phyloP scores from a whole-genome alignment of 1,139 yeast genomes.

The Taiozyma sp. region DNA sequence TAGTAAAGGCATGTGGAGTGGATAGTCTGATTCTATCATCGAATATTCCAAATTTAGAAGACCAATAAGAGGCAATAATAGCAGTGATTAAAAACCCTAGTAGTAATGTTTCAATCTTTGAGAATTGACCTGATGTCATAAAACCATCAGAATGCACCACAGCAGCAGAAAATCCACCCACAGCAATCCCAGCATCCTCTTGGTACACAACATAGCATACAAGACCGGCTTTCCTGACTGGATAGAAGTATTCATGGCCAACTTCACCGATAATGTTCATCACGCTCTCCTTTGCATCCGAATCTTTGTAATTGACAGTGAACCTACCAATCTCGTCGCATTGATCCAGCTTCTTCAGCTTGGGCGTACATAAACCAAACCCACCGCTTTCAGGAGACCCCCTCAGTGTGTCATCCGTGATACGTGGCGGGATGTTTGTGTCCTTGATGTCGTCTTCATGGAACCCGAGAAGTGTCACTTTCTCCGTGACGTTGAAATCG shows the following conservation, averaged over 20 bases:
- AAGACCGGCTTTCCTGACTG: not conserved
- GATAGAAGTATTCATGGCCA: not conserved
- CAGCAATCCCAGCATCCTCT: not conserved
- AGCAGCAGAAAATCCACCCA: not conserved
- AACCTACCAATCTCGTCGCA: not conserved
- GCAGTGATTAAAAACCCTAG: not conserved
- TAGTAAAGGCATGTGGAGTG: not conserved
- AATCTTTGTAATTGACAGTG: not conserved
- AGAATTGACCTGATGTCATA: not conserved
- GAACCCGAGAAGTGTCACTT: not conserved
- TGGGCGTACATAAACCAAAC: not conserved
- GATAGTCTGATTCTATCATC: not conserved
- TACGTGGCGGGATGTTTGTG: not conserved
- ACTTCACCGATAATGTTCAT: not conserved
- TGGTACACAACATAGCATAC: not conserved
- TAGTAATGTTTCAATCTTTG: not conserved
- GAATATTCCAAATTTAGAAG: not conserved
- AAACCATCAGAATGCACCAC: not conserved
- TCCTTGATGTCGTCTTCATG: not conserved
- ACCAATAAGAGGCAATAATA: not conserved
- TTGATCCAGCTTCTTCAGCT: not conserved
- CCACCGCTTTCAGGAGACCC: not conserved
- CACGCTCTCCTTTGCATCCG: not conserved
- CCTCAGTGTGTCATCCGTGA: not conserved
- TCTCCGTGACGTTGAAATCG: not conserved